Evolutionary conservation across 139 green algal species (phyloP).

Genomic region (Dunaliella primolecta): DNA sequence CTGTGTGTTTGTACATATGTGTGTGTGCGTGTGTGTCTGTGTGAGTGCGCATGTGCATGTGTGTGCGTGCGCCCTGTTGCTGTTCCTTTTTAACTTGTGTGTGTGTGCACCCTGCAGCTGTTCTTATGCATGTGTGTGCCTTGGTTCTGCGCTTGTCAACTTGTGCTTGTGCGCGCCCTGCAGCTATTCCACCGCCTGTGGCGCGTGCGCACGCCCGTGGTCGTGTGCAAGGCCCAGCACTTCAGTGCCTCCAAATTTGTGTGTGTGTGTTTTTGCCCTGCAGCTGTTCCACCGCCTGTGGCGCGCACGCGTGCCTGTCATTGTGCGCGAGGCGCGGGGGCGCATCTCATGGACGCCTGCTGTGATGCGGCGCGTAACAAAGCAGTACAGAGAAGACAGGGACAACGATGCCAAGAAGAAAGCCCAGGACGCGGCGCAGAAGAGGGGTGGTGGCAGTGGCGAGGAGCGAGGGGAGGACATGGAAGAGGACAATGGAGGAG

Average conservation of each 20-base stretch:
- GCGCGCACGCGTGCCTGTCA: constrained; percentile 8
- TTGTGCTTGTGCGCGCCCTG: no score
- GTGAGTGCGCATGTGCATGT: no score
- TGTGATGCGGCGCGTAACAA: constrained; percentile 5
- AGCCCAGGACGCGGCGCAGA: no score
- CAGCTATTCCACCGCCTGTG: neutral
- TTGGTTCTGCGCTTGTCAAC: no score
- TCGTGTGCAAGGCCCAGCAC: constrained; percentile 9
- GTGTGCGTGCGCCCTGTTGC: no score
- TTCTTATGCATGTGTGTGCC: no score
- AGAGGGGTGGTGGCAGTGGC: neutral
- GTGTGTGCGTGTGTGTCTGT: no score
- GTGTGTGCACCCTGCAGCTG: no score
- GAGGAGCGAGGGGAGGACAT: neutral
- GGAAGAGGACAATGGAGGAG: neutral
- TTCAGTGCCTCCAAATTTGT: no score
- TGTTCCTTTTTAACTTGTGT: no score
- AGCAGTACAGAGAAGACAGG: neutral
- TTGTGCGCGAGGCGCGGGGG: constrained; percentile 1
- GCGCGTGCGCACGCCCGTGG: constrained; percentile 1
- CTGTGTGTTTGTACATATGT: no score
- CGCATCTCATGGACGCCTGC: constrained; percentile 10
- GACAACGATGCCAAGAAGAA: constrained; percentile 11
- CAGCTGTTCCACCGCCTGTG: constrained; percentile 1
- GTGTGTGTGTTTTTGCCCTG: no score